phyloP scores from a whole-genome alignment of 805 yeast genomes.

The Yamadazyma kitorensis region DNA sequence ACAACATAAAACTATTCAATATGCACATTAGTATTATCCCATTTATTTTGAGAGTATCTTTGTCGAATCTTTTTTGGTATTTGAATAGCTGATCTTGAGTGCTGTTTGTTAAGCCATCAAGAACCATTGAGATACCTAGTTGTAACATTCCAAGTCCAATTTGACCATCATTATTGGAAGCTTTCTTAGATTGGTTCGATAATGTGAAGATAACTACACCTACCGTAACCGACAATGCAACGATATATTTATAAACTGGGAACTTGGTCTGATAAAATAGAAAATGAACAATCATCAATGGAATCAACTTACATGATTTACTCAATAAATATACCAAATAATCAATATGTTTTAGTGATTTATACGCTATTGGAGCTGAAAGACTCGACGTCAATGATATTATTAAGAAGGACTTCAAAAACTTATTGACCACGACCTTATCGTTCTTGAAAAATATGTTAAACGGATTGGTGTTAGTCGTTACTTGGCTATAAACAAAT shows the following conservation, averaged over 20 bases:
- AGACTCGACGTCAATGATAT: constrained; percentile 75
- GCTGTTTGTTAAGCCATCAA: constrained; percentile 92
- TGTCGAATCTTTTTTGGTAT: constrained; percentile 24
- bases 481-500: constrained; percentile 46
- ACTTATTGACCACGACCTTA: constrained; percentile 9
- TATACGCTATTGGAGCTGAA: constrained; percentile 80
- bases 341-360: constrained; percentile 78
- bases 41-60: constrained; percentile 22
- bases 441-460: constrained; percentile 32
- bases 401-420: constrained; percentile 39
- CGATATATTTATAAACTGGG: constrained; percentile 72
- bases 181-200: constrained; percentile 19
- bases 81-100: constrained; percentile 85
- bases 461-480: constrained; percentile 26
- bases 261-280: constrained; percentile 66
- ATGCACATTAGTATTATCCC: constrained; percentile 90
- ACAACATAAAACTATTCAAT: constrained; percentile 43
- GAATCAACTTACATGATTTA: constrained; percentile 89
- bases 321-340: constrained; percentile 82
- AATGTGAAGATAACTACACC: constrained; percentile 84
- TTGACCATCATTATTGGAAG: constrained; percentile 39
- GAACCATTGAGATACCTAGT: constrained; percentile 58
- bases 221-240: constrained; percentile 71
- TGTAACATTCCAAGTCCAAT: constrained; percentile 56
- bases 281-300: constrained; percentile 86